Evolutionary conservation across 345 rosid species (phyloP).

Genomic region (Linum lewisii): DNA sequence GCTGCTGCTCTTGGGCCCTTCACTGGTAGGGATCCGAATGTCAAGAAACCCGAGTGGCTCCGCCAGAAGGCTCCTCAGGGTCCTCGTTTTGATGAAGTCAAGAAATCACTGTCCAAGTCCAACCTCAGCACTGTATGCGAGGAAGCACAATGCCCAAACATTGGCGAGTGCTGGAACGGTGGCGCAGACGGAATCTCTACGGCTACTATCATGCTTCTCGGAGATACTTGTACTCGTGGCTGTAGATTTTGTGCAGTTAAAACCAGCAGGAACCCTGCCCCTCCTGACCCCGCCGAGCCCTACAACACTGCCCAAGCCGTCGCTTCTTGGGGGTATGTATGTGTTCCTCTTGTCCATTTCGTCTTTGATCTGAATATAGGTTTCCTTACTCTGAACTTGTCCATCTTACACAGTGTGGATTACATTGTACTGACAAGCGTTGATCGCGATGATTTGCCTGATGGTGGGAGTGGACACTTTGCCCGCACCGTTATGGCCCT

Average conservation of each 20-base stretch:
- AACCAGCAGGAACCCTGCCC: conserved; percentile 84
- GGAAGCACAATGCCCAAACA: conserved; percentile 97
- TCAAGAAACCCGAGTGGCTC: conserved; percentile 81
- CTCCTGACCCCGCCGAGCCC: conserved; percentile 94
- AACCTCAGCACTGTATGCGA: conserved; percentile 90
- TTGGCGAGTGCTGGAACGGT: conserved; percentile 99
- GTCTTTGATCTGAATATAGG: neutral
- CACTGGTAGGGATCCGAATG: conserved; percentile 80
- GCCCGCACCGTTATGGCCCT: conserved; percentile 79
- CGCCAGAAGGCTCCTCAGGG: conserved; percentile 95
- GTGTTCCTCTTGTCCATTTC: neutral
- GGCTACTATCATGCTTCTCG: conserved; percentile 93
- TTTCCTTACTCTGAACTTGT: neutral
- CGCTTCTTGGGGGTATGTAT: conserved; percentile 83
- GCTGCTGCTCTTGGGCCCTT: conserved; percentile 28
- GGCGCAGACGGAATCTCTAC: conserved; percentile 95
- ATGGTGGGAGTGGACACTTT: conserved; percentile 99
- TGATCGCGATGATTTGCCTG: conserved; percentile 94
- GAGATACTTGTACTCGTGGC: conserved; percentile 99
- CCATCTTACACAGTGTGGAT: conserved; percentile 55
- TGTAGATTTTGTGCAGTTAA: conserved; percentile 98
- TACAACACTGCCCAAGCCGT: conserved; percentile 84
- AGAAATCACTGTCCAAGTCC: conserved; percentile 56
- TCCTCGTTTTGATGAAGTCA: conserved; percentile 60
- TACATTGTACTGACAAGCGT: conserved; percentile 96